Evolutionary conservation across 2,329 filamentous ascomycete genomes (phyloP).

Genomic region (Penicillium capsulatum): DNA sequence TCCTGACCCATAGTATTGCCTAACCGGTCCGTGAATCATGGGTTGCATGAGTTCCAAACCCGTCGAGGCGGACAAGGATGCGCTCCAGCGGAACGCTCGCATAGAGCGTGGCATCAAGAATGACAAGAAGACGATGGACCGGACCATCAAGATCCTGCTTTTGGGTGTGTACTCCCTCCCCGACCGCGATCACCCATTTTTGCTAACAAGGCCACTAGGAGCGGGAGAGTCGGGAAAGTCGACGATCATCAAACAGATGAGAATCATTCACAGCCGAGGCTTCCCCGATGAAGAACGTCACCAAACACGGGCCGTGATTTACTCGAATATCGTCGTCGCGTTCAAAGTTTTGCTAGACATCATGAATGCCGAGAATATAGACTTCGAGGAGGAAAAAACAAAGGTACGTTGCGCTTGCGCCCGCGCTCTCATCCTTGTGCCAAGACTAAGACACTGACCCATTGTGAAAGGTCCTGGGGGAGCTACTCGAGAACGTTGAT

Average conservation of each 20-base stretch:
- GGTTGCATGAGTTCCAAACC: slow-evolving; percentile 45
- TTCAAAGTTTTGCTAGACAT: slow-evolving; percentile 87
- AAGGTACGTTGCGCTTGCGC: slow-evolving; percentile 67
- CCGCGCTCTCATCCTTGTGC: no score
- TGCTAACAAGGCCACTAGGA: slow-evolving; percentile 53
- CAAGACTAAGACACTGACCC: no score
- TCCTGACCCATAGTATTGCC: slow-evolving; percentile 3
- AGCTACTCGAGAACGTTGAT: slow-evolving; percentile 69
- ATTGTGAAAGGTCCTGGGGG: slow-evolving; percentile 65
- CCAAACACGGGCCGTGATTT: slow-evolving; percentile 92
- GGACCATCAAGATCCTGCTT: slow-evolving; percentile 89
- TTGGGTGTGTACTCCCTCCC: slow-evolving; percentile 60
- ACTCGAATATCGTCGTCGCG: slow-evolving; percentile 88
- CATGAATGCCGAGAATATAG: slow-evolving; percentile 78
- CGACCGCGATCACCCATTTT: neutral
- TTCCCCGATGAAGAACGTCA: slow-evolving; percentile 86
- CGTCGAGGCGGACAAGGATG: slow-evolving; percentile 41
- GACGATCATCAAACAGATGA: slow-evolving; percentile 98
- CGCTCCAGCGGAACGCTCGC: slow-evolving; percentile 51
- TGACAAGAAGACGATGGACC: slow-evolving; percentile 80
- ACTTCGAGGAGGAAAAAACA: slow-evolving; percentile 71
- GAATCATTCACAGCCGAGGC: slow-evolving; percentile 89
- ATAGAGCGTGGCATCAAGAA: slow-evolving; percentile 81
- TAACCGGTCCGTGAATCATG: slow-evolving; percentile 32
- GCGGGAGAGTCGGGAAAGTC: slow-evolving; percentile 95